Evolutionary conservation across 345 rosid genomes (phyloP).

Genomic region (Hibiscus syriacus): DNA sequence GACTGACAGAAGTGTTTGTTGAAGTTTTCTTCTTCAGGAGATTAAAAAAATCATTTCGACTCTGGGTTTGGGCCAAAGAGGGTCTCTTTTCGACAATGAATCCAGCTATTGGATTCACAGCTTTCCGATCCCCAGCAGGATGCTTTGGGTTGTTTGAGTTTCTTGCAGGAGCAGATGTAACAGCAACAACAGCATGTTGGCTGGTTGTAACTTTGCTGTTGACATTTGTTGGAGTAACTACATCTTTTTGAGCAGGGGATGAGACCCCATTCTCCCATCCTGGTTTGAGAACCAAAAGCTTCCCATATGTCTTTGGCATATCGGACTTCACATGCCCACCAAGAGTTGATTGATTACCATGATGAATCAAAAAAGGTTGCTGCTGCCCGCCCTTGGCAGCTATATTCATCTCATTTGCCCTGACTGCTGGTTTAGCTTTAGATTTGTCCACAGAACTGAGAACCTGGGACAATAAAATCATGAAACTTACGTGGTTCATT

Average conservation of each 20-base stretch:
- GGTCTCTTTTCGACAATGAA: constrained; percentile 61
- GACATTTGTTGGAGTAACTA: constrained; percentile 38
- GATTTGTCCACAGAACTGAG: constrained; percentile 61
- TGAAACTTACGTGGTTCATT: background rate
- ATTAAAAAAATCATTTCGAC: constrained; percentile 74
- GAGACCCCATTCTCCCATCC: constrained; percentile 64
- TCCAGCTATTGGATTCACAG: constrained; percentile 32
- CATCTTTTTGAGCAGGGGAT: constrained; percentile 46
- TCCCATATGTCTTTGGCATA: constrained; percentile 46
- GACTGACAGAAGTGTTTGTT: constrained; percentile 29
- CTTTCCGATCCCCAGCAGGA: constrained; percentile 38
- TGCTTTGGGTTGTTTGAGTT: constrained; percentile 43
- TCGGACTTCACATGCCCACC: constrained; percentile 55
- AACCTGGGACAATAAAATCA: constrained; percentile 30
- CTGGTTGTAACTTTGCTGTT: constrained; percentile 30
- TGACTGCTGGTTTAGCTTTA: constrained; percentile 40
- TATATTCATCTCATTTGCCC: constrained; percentile 45
- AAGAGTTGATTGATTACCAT: constrained; percentile 44
- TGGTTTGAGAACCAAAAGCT: constrained; percentile 76
- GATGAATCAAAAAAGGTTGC: constrained; percentile 29
- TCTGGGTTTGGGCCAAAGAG: constrained; percentile 62
- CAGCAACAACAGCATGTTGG: constrained; percentile 36
- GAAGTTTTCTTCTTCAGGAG: constrained; percentile 64
- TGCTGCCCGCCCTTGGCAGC: constrained; percentile 48
- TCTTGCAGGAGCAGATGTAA: constrained; percentile 40